Percentiles rank a stretch among this genome's conserved stretches.
Evolutionary conservation across 106 monocot species (phyloP).

Genomic region (Dendrobium nobile): DNA sequence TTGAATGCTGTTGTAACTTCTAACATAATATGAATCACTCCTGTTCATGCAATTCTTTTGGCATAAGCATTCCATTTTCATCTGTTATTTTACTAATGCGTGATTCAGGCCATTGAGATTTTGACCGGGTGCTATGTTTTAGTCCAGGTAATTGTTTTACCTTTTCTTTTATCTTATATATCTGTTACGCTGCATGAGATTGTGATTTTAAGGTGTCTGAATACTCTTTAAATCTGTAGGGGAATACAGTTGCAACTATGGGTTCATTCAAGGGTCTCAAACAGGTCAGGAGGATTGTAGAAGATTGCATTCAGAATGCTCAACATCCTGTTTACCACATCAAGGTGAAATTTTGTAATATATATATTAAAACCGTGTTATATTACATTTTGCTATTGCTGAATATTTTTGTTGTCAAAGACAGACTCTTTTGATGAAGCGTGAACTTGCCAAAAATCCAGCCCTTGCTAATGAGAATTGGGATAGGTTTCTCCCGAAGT

Average conservation of each 20-base stretch:
- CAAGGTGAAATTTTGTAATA: slow-evolving; percentile 43
- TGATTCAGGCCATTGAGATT: slow-evolving; percentile 82
- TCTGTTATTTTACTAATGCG: not conserved
- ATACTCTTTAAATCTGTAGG: slow-evolving; percentile 26
- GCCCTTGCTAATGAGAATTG: slow-evolving; percentile 88
- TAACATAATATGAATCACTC: not conserved
- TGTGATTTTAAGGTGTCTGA: not conserved
- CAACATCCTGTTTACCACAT: slow-evolving; percentile 93
- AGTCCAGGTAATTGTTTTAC: slow-evolving; percentile 60
- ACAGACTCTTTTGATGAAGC: slow-evolving; percentile 87
- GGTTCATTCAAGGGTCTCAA: slow-evolving; percentile 96
- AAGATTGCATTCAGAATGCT: slow-evolving; percentile 93
- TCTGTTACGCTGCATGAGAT: not conserved
- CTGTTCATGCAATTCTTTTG: not conserved
- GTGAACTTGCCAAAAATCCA: slow-evolving; percentile 92
- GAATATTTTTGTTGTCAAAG: slow-evolving; percentile 9
- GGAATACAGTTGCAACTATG: slow-evolving; percentile 96
- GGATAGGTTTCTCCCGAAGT: slow-evolving; percentile 98
- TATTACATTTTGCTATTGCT: not conserved
- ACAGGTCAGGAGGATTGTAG: slow-evolving; percentile 86
- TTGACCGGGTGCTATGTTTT: slow-evolving; percentile 97
- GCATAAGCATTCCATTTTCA: not conserved
- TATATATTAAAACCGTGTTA: not conserved
- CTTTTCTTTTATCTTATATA: not conserved
- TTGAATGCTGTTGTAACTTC: not conserved